Evolutionary conservation across 345 rosid species (phyloP), one percentile per base, ranked within the genome.

Genomic region (Erucastrum elatum): DNA sequence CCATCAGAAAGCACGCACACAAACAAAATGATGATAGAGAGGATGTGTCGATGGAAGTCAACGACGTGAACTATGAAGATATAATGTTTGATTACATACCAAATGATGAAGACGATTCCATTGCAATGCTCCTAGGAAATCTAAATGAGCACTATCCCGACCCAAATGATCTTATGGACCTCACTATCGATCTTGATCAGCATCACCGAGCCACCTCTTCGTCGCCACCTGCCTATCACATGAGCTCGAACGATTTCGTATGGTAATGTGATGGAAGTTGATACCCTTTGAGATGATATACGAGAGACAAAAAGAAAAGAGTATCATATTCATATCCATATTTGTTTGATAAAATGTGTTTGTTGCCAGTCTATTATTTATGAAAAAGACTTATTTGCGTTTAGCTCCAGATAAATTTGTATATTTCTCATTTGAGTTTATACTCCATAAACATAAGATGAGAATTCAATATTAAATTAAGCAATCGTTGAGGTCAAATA

Each of bases 71-170:
- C 67, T 11, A 2, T 2, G 75, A 63, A 4, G n/a, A 55, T 6
- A 13, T 69, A 3, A 53, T 74, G 29, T 29, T 58, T 15, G 75
- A 53, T 16, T 35, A 73, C 70, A 49, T 65, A 26, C 80, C 83
- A 61, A 81, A 74, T 29, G 88, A 87, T 7, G 96, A 88, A 51
- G 98, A 86, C 55, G 90, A 86, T 65, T 81, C 89, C 13, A 63
- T 85, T 15, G 90, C 82, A 9, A 64, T 84, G 46, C 88, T 87
- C 1, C 78, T 84, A 1, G 88, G 86, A 73, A 86, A 93, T 51
- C 88, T 88, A 58, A 78, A 77, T 34, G 74, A 73, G 37, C 39
- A 79, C 4, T 66, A 64, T 66, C 77, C 81, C 53, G 39, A 30
- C 39, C 77, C 72, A 58, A 37, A 44, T 9, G 56, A 66, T 72